Base-by-base conservation (phyloP, 2,329 filamentous ascomycete species). In the Diaporthe caulivora region DNA sequence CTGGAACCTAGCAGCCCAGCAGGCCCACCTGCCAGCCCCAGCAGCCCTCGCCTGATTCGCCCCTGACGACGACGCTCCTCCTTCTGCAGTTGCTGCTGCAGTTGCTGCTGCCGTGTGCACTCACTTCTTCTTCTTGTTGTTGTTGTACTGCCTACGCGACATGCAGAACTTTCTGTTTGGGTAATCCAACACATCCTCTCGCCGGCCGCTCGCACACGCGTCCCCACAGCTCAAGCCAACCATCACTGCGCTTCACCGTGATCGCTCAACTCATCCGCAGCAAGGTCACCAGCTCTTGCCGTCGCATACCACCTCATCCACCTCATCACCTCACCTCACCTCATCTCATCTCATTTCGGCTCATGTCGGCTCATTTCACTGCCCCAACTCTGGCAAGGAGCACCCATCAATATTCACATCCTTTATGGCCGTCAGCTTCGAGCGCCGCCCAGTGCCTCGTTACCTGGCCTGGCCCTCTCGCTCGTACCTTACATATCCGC, bases 41-140 rank as follows among this genome's bases (percentile, higher is more conserved):
- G 37, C 37, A 40, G 42, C n/a, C 54, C n/a, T 29, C 53, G 47
- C 6, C 34, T 70, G 67, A 58, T 70, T 70, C 42, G 53, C 67
- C 15, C 18, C 15, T 31, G 34, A 34, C n/a, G 9, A 58, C 29
- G 13, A 34, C 54, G 26, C 24, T 54, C 26, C n/a, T n/a, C n/a
- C n/a, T n/a, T n/a, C n/a, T n/a, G n/a, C n/a, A n/a, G n/a, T 34
- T 34, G 34, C 5, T 9, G 5, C 9, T 34, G 34, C 34, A 5
- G 34, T 34, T 34, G n/a, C 34, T 5, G 34, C 9, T 9, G 5
- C 9, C 9, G 5, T 9, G 34, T 34, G 34, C 34, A 9, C 34
- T 34, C 34, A 34, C 34, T 34, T 34, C 34, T 34, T 34, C 34
- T 34, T 34, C 5, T 34, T 34, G 34, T 34, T 34, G 34, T 34